Percentiles rank a stretch among this genome's conserved stretches.
Conservation (phyloP, 164 flowering plant species). For the Saururus chinensis region DNA sequence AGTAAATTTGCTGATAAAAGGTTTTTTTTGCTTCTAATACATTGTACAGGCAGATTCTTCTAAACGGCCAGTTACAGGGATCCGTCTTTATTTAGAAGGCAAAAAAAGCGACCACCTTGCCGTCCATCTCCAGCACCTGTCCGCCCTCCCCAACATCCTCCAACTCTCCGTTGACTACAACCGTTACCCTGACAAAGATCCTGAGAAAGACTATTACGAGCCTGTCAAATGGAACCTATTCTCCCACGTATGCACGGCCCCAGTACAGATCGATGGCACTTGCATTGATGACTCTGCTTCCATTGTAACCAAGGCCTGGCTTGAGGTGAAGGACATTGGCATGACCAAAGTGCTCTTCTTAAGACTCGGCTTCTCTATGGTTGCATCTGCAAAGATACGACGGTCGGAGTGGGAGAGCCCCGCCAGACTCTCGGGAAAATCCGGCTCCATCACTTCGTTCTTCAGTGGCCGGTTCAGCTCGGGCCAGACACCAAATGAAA, state of each 20-base stretch:
- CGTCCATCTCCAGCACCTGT: constrained; percentile 85
- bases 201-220: constrained; percentile 47
- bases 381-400: constrained; percentile 52
- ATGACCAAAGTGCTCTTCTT: constrained; percentile 74
- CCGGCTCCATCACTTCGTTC: constrained; percentile 53
- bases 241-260: constrained; percentile 82
- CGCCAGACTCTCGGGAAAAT: constrained; percentile 37
- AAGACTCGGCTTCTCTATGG: constrained; percentile 73
- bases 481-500: constrained; percentile 25
- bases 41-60: constrained; percentile 58
- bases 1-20: neutral
- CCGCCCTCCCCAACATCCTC: constrained; percentile 46
- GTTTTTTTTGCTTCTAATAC: neutral
- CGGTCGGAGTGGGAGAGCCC: constrained; percentile 81
- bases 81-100: constrained; percentile 82
- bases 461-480: constrained; percentile 54
- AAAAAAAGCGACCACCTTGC: constrained; percentile 63
- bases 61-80: constrained; percentile 74
- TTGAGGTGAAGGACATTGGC: constrained; percentile 61
- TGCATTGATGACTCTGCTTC: constrained; percentile 54
- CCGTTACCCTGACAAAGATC: constrained; percentile 26
- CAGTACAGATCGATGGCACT: constrained; percentile 46
- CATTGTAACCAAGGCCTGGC: constrained; percentile 80
- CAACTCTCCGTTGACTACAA: constrained; percentile 46
- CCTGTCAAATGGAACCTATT: constrained; percentile 74